phyloP scores from a whole-genome alignment of 495 filamentous ascomycete genomes.

The Apiosordaria backusii region DNA sequence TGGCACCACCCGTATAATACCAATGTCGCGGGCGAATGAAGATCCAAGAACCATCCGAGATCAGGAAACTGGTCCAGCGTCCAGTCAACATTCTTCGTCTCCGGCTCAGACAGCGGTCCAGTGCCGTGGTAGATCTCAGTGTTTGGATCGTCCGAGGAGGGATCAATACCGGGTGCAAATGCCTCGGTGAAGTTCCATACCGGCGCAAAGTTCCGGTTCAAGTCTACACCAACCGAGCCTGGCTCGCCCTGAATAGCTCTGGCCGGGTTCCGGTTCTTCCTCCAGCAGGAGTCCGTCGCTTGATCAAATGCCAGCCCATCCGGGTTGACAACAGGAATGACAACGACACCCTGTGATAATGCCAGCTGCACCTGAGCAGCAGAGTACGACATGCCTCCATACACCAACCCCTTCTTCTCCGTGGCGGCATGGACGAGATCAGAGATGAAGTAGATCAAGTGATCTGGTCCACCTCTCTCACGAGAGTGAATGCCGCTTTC shows the following conservation, averaged over 20 bases:
- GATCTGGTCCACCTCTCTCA: neutral
- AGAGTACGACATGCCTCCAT: slow-evolving; percentile 12
- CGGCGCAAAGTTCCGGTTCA: slow-evolving; percentile 14
- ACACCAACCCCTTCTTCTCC: slow-evolving; percentile 2
- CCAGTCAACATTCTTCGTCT: slow-evolving; percentile 15
- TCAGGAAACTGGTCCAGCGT: slow-evolving; percentile 9
- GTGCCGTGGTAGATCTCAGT: slow-evolving; percentile 5
- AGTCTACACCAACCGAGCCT: slow-evolving; percentile 2
- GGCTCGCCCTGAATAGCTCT: neutral
- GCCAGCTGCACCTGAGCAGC: neutral
- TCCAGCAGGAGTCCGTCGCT: slow-evolving; percentile 12
- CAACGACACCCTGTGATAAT: slow-evolving; percentile 5
- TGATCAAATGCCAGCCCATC: slow-evolving; percentile 16
- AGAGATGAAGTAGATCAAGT: neutral
- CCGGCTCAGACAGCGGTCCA: slow-evolving; percentile 12
- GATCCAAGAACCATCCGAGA: slow-evolving; percentile 13
- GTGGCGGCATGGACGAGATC: slow-evolving; percentile 12
- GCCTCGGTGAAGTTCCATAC: slow-evolving; percentile 9
- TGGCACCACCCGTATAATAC: slow-evolving; percentile 14
- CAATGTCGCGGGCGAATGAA: slow-evolving; percentile 4
- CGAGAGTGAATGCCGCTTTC: slow-evolving; percentile 5
- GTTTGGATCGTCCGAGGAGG: neutral
- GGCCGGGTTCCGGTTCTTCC: slow-evolving; percentile 13
- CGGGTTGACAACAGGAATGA: slow-evolving; percentile 12
- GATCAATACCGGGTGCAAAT: neutral